These are phyloP conservation scores for Gymnopus androsaceus DNA, from an alignment of 1,284 basidiomycete species.

Conservation along the genomic window DNA sequence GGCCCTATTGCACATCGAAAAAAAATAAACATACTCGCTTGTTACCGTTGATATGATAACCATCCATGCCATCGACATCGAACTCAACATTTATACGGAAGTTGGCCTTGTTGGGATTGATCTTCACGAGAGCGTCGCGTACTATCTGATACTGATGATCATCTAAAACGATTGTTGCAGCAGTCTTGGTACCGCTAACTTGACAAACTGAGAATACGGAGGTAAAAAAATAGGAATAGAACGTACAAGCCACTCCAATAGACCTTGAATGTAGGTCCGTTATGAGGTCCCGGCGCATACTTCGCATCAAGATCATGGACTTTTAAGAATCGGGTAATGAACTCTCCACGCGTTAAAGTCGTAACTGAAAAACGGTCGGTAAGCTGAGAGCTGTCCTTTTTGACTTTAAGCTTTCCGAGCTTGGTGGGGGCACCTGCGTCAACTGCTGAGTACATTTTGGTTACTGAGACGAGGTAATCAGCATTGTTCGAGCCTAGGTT, in stretches of 20 bases:
- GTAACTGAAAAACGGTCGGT: too few species aligned
- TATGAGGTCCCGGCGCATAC: too few species aligned
- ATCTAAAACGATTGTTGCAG: neutral
- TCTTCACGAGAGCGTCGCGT: slow-evolving; percentile 10
- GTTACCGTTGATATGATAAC: slow-evolving; percentile 3
- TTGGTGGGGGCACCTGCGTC: too few species aligned
- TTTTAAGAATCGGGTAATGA: too few species aligned
- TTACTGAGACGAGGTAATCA: too few species aligned
- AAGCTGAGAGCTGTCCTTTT: too few species aligned
- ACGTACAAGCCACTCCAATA: slow-evolving; percentile 23
- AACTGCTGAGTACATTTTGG: too few species aligned
- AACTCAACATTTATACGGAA: slow-evolving; percentile 19
- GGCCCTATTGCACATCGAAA: neutral
- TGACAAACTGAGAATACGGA: neutral
- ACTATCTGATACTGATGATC: neutral
- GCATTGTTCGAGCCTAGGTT: too few species aligned
- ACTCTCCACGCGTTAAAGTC: too few species aligned
- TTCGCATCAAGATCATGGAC: too few species aligned
- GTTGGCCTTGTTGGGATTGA: slow-evolving; percentile 9
- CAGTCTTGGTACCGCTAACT: neutral
- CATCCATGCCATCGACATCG: slow-evolving; percentile 19
- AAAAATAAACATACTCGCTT: neutral
- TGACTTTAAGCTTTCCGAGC: too few species aligned
- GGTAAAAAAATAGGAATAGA: slow-evolving; percentile 14
- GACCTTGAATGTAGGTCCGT: slow-evolving; percentile 25